phyloP scores from a whole-genome alignment of 2,329 filamentous ascomycete genomes.

The Colletotrichum acutatum region DNA sequence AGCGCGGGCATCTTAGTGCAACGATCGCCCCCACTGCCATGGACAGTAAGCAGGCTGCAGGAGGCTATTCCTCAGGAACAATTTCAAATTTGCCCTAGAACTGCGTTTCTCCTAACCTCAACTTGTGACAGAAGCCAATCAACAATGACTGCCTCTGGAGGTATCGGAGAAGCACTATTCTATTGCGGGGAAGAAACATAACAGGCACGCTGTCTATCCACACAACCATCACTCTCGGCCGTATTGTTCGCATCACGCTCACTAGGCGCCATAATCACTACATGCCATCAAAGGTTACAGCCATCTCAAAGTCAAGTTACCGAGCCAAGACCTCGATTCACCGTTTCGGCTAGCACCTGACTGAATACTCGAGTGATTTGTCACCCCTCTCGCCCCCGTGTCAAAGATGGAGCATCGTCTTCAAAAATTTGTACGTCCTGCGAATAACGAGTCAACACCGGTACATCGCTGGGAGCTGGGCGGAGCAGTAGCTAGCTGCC shows the following conservation, averaged over 20 bases:
- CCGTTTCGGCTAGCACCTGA: not conserved
- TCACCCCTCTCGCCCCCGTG: not conserved
- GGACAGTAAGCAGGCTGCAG: conserved; percentile 21
- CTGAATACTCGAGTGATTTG: not conserved
- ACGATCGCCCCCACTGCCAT: not conserved
- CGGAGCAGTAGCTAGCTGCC: too few species aligned
- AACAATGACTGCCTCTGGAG: not conserved
- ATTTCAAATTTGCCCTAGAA: not conserved
- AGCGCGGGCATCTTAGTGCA: not conserved
- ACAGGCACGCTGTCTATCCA: not conserved
- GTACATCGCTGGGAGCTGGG: too few species aligned
- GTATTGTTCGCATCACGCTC: not conserved
- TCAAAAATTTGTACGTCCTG: too few species aligned
- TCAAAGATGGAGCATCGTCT: too few species aligned
- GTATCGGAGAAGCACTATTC: not conserved
- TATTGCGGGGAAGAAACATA: not conserved
- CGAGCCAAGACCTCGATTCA: not conserved
- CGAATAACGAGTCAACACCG: too few species aligned
- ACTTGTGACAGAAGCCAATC: not conserved
- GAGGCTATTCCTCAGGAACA: conserved; percentile 12
- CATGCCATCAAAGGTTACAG: not conserved
- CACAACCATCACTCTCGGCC: not conserved
- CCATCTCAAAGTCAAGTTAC: not conserved
- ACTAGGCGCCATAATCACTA: not conserved
- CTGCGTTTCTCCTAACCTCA: not conserved